phyloP scores from a whole-genome alignment of 225 moss, liverwort and hornwort species.

The Ulota crispa region DNA sequence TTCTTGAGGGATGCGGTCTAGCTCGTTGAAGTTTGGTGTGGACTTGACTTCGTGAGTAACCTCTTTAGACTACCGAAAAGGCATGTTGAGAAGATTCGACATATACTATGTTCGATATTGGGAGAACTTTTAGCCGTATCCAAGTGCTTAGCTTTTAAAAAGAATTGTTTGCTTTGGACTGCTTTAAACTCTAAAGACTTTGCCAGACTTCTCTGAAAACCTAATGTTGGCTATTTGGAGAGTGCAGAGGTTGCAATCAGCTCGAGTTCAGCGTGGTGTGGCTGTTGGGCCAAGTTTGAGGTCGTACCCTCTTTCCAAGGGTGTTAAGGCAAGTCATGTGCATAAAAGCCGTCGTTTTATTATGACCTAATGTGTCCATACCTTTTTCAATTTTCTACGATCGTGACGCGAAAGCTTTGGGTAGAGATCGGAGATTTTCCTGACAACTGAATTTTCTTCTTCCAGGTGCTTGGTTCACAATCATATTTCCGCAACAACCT shows the following conservation, averaged over 20 bases:
- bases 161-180: not conserved
- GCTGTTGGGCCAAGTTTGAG: conserved; percentile 28
- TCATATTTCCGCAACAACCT: conserved; percentile 32
- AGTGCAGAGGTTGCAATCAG: conserved; percentile 35
- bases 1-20: not conserved
- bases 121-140: not conserved
- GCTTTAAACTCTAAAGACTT: not conserved
- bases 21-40: not conserved
- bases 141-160: not conserved
- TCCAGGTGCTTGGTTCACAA: conserved; percentile 42
- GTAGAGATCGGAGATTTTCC: not conserved
- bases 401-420: conserved; percentile 11
- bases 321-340: conserved; percentile 30
- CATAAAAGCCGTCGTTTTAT: not conserved
- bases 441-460: not conserved
- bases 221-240: not conserved
- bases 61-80: not conserved
- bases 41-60: not conserved
- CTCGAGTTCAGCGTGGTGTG: conserved; percentile 29
- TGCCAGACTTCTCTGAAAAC: not conserved
- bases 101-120: not conserved
- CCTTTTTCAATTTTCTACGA: not conserved
- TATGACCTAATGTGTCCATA: not conserved
- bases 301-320: conserved; percentile 15
- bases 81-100: not conserved